Evolutionary conservation across 257 asterid genomes (phyloP).

Genomic region (Solanum appendiculatum): DNA sequence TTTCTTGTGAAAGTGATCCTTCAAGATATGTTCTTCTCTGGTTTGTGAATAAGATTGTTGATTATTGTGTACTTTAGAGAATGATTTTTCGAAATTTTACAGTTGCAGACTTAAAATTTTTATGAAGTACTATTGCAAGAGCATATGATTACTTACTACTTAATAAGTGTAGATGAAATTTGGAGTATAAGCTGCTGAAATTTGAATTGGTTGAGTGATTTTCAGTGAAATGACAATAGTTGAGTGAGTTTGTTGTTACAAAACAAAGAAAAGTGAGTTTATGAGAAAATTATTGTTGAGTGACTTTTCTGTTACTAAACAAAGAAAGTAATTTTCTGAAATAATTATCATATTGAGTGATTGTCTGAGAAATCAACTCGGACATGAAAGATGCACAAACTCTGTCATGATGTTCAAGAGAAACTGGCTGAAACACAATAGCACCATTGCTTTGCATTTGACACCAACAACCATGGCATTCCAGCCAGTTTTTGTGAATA

Average conservation of each 20-base stretch:
- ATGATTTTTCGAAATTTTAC: not conserved
- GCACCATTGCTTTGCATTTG: slow-evolving; percentile 20
- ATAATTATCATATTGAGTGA: not conserved
- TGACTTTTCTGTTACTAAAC: not conserved
- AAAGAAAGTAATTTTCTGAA: not conserved
- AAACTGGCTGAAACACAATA: slow-evolving; percentile 16
- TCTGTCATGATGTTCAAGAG: not conserved
- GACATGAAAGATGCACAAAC: not conserved
- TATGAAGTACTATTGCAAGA: not conserved
- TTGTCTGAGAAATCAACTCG: too few relatives aligned
- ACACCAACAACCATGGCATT: slow-evolving; percentile 44
- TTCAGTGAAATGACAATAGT: not conserved
- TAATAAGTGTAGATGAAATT: not conserved
- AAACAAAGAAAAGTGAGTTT: not conserved
- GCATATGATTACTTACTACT: not conserved
- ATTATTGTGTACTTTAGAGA: not conserved
- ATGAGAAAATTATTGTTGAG: not conserved
- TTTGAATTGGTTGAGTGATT: not conserved
- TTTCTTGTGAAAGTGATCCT: not conserved
- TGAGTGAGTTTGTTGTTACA: not conserved
- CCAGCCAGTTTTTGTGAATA: slow-evolving; percentile 39
- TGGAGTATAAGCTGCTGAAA: too few relatives aligned
- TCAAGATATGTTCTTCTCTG: not conserved
- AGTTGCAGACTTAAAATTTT: not conserved
- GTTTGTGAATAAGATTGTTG: not conserved